Conservation (phyloP, 1,284 basidiomycete genomes). For the Apiotrichum akiyoshidainum region DNA sequence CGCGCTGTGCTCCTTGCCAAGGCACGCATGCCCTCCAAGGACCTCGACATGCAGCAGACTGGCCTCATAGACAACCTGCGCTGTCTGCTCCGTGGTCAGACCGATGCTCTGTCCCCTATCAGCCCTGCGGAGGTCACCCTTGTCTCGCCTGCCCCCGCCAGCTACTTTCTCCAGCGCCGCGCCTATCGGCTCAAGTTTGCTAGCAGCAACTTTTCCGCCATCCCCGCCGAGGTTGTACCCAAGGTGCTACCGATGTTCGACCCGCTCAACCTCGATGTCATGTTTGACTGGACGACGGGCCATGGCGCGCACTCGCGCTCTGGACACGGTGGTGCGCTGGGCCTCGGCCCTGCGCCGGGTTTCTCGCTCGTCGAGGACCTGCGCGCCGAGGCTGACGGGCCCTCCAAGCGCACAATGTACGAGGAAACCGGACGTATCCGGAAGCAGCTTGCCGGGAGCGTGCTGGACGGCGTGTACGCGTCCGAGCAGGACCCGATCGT, state of each 20-base stretch:
- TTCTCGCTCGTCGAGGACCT: slow-evolving; percentile 60
- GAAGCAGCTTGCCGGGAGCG: slow-evolving; percentile 61
- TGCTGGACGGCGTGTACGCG: slow-evolving; percentile 72
- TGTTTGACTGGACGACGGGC: slow-evolving; percentile 64
- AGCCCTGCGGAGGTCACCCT: slow-evolving; percentile 5
- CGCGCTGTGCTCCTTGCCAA: slow-evolving; percentile 19
- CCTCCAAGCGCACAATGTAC: slow-evolving; percentile 74
- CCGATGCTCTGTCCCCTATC: slow-evolving; percentile 11
- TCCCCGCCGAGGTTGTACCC: slow-evolving; percentile 58
- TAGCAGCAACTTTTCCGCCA: slow-evolving; percentile 59
- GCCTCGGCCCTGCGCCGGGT: slow-evolving; percentile 63
- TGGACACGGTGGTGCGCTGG: slow-evolving; percentile 63
- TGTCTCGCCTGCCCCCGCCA: neutral
- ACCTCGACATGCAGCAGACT: slow-evolving; percentile 24
- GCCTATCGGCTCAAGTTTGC: slow-evolving; percentile 43
- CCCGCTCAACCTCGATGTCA: slow-evolving; percentile 65
- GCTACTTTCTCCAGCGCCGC: slow-evolving; percentile 26
- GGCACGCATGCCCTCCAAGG: neutral
- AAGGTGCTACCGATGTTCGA: slow-evolving; percentile 75
- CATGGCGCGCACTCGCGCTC: slow-evolving; percentile 52
- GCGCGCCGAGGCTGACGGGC: slow-evolving; percentile 58
- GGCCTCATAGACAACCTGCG: slow-evolving; percentile 28
- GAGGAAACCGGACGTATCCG: slow-evolving; percentile 78
- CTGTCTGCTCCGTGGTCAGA: slow-evolving; percentile 28
- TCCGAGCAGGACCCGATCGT: slow-evolving; percentile 67